Evolutionary conservation across 2,329 filamentous ascomycete species (phyloP).

Genomic region (Ascosphaera aggregata): DNA sequence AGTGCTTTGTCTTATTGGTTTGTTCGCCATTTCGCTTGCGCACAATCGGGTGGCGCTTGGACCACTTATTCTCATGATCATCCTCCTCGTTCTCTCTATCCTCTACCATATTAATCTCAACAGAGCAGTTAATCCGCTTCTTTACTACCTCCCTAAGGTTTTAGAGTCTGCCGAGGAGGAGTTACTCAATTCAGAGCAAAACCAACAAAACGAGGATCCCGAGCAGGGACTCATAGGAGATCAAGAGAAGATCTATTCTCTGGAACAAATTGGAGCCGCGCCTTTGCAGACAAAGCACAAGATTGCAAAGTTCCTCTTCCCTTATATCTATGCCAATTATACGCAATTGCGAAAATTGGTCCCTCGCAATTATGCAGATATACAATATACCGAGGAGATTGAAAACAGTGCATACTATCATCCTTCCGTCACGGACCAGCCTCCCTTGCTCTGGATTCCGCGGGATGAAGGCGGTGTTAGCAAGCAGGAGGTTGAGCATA

Average conservation of each 20-base stretch:
- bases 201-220: conserved; percentile 6
- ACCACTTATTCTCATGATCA: conserved; percentile 51
- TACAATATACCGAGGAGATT: conserved; percentile 36
- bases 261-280: conserved; percentile 6
- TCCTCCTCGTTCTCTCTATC: conserved; percentile 49
- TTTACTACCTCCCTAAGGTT: conserved; percentile 61
- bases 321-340: conserved; percentile 56
- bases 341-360: conserved; percentile 44
- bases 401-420: conserved; percentile 50
- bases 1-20: conserved; percentile 60
- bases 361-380: conserved; percentile 30
- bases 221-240: conserved; percentile 4
- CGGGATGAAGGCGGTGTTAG: conserved; percentile 51
- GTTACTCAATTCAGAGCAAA: conserved; percentile 8
- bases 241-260: conserved; percentile 8
- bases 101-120: conserved; percentile 54
- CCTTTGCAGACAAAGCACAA: conserved; percentile 15
- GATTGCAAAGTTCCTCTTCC: conserved; percentile 40
- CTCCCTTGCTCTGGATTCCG: conserved; percentile 67
- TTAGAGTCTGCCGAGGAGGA: conserved; percentile 34
- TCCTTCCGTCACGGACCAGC: conserved; percentile 37
- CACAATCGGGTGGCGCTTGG: conserved; percentile 38
- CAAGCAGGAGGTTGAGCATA: conserved; percentile 53
- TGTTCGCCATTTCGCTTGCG: conserved; percentile 49
- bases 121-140: conserved; percentile 47